These are phyloP conservation scores for Vickermania ingenoplastis DNA, from an alignment of 208 protist species.

Conservation along the genomic window DNA sequence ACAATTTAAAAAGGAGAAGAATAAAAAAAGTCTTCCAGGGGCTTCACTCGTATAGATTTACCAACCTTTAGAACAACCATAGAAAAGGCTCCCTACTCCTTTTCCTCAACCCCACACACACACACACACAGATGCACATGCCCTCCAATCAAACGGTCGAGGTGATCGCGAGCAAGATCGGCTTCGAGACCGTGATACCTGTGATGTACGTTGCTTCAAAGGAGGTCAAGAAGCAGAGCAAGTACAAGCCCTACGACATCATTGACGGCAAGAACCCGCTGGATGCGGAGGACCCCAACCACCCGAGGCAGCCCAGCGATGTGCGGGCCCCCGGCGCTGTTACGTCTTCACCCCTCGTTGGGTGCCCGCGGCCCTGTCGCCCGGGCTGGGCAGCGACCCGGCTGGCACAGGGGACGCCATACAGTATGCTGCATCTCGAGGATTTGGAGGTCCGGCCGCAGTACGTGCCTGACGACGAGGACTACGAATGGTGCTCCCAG, in stretches of 20 bases:
- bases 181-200: constrained; percentile 47
- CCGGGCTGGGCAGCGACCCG: constrained; percentile 21
- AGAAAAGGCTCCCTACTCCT: too few relatives aligned
- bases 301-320: background rate
- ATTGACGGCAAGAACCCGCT: constrained; percentile 49
- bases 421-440: constrained; percentile 25
- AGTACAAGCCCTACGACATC: constrained; percentile 54
- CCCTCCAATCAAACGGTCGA: constrained; percentile 36
- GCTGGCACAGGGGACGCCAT: constrained; percentile 23
- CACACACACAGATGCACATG: too few relatives aligned
- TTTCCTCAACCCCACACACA: too few relatives aligned
- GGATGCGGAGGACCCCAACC: constrained; percentile 13
- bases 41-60: too few relatives aligned
- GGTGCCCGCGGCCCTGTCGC: background rate
- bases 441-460: constrained; percentile 34
- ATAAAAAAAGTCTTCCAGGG: too few relatives aligned
- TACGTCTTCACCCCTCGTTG: too few relatives aligned
- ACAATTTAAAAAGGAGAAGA: too few relatives aligned
- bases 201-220: constrained; percentile 25
- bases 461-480: constrained; percentile 59
- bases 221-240: constrained; percentile 6
- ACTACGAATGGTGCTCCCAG: constrained; percentile 52
- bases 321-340: background rate
- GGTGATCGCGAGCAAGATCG: constrained; percentile 39
- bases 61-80: too few relatives aligned